These are phyloP conservation scores for Chaetomium fimeti DNA, from an alignment of 495 filamentous ascomycete genomes.

Conservation along the genomic window DNA sequence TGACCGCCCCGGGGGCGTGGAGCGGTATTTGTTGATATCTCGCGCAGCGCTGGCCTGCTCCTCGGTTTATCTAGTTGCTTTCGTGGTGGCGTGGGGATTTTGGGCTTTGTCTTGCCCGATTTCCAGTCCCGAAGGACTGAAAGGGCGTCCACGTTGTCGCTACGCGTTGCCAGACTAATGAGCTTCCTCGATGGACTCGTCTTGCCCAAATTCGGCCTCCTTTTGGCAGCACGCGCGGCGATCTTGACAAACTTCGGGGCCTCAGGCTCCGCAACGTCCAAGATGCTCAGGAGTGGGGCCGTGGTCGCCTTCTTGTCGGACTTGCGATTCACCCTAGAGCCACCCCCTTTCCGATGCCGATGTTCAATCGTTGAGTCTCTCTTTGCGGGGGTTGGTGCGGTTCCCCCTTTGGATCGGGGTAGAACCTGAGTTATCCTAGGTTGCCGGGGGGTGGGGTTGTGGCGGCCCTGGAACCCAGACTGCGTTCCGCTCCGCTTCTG, in stretches of 20 bases:
- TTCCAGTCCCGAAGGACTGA: slow-evolving; percentile 71
- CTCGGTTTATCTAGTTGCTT: slow-evolving; percentile 24
- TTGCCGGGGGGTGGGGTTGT: slow-evolving; percentile 37
- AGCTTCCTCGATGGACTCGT: slow-evolving; percentile 73
- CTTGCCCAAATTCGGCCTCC: slow-evolving; percentile 61
- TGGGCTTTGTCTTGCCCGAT: slow-evolving; percentile 61
- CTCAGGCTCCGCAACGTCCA: slow-evolving; percentile 64
- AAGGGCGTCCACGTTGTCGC: slow-evolving; percentile 75
- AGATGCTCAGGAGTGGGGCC: slow-evolving; percentile 61
- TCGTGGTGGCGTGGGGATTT: slow-evolving; percentile 30
- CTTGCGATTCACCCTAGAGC: neutral
- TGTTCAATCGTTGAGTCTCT: neutral
- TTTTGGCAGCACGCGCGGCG: slow-evolving; percentile 68
- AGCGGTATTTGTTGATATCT: slow-evolving; percentile 36
- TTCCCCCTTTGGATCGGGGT: slow-evolving; percentile 30
- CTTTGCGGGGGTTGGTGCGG: slow-evolving; percentile 5
- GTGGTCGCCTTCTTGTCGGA: slow-evolving; percentile 30
- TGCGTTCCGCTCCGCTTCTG: slow-evolving; percentile 35
- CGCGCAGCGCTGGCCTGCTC: slow-evolving; percentile 30
- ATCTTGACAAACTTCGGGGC: slow-evolving; percentile 74
- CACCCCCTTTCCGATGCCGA: neutral
- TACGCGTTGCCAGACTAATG: slow-evolving; percentile 65
- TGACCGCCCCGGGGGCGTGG: slow-evolving; percentile 17
- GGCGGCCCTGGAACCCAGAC: slow-evolving; percentile 31
- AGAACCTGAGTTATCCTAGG: slow-evolving; percentile 49